These are phyloP conservation scores for Talaromyces nanjingensis DNA, from an alignment of 495 filamentous ascomycete genomes.

Conservation along the genomic window DNA sequence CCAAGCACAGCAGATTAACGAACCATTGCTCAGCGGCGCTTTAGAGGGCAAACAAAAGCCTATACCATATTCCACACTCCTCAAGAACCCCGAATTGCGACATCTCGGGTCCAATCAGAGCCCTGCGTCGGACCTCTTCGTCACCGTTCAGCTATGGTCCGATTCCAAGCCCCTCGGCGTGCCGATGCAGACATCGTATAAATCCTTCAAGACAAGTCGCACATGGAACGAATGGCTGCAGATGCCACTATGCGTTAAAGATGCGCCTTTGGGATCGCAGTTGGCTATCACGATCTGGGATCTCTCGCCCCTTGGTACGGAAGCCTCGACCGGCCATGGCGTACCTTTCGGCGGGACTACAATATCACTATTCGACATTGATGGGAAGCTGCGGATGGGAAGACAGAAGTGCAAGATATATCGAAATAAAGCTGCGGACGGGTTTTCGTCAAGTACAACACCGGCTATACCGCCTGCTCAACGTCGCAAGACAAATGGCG, in stretches of 20 bases:
- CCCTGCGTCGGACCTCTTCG: slow-evolving; percentile 77
- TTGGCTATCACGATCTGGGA: slow-evolving; percentile 97
- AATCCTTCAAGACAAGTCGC: slow-evolving; percentile 70
- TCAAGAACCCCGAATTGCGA: slow-evolving; percentile 69
- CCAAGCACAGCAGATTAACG: slow-evolving; percentile 11
- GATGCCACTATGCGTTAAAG: slow-evolving; percentile 74
- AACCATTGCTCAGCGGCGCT: slow-evolving; percentile 52
- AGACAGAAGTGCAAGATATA: slow-evolving; percentile 86
- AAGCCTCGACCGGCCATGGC: slow-evolving; percentile 60
- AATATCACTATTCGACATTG: slow-evolving; percentile 79
- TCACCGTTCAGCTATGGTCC: slow-evolving; percentile 89
- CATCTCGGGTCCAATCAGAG: slow-evolving; percentile 77
- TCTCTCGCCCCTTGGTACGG: slow-evolving; percentile 66
- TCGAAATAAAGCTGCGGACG: slow-evolving; percentile 77
- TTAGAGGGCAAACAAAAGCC: slow-evolving; percentile 82
- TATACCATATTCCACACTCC: slow-evolving; percentile 68
- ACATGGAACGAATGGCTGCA: slow-evolving; percentile 96
- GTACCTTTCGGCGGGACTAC: slow-evolving; percentile 94
- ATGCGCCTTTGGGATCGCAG: slow-evolving; percentile 68
- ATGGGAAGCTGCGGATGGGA: slow-evolving; percentile 83
- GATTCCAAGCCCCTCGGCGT: slow-evolving; percentile 93
- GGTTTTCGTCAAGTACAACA: slow-evolving; percentile 71
- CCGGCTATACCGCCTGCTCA: slow-evolving; percentile 52
- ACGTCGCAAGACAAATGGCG: slow-evolving; percentile 40
- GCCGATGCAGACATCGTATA: slow-evolving; percentile 86